These are phyloP conservation scores for Piper longum DNA, from an alignment of 164 flowering plant genomes.

Conservation along the genomic window DNA sequence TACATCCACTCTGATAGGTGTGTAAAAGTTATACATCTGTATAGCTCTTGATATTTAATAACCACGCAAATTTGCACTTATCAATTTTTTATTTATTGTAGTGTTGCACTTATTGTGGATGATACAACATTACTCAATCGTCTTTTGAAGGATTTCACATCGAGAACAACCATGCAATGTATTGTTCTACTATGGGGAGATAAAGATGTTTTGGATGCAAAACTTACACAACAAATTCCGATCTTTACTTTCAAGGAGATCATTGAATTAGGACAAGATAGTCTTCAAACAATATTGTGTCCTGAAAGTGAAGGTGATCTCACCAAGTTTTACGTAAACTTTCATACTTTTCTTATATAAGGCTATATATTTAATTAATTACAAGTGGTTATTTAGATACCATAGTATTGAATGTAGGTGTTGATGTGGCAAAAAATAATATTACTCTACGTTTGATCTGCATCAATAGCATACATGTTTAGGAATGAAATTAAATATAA, in stretches of 20 bases:
- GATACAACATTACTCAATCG: constrained; percentile 53
- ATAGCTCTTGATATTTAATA: too few species aligned
- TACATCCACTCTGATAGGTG: constrained; percentile 91
- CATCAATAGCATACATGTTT: too few species aligned
- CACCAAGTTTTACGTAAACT: background rate
- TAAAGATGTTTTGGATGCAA: constrained; percentile 32
- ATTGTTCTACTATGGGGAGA: constrained; percentile 88
- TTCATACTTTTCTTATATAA: background rate
- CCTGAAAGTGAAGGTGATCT: constrained; percentile 43
- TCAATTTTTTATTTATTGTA: constrained; percentile 16
- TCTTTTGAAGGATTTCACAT: constrained; percentile 36
- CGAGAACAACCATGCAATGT: constrained; percentile 38
- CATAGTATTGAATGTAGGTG: too few species aligned
- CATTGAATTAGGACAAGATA: constrained; percentile 45
- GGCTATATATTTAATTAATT: background rate
- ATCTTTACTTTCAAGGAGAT: constrained; percentile 55
- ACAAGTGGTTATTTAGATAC: background rate
- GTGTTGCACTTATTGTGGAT: constrained; percentile 81
- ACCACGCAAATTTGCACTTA: too few species aligned
- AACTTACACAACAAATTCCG: constrained; percentile 21
- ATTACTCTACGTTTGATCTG: too few species aligned
- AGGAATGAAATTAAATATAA: too few species aligned
- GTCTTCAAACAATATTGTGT: constrained; percentile 26
- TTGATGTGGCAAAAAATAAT: too few species aligned
- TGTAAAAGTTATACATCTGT: background rate